Base-by-base conservation (phyloP, 306 rosid species). In the Elaeagnus macrophylla region DNA sequence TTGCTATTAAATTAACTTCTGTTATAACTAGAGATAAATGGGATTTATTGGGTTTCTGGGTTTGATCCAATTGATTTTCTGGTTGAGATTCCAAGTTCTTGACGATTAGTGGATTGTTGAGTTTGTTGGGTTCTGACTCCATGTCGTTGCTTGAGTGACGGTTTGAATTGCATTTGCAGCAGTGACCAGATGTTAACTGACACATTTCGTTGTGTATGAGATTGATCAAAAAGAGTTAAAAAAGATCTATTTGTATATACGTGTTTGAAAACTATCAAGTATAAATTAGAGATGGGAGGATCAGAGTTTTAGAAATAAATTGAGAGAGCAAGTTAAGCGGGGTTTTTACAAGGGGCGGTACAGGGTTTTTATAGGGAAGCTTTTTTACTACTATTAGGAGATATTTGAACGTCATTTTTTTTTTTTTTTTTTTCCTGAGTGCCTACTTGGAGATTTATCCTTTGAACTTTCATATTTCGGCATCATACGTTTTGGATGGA, bases 1-100 rank as follows among this genome's bases (percentile, higher is more conserved):
- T 69, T 47, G 74, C 59, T 11, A 83, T 71, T 51, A 85, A 73
- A 6, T 59, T 20, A n/a, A 69, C 61, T 67, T 89, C 97, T 19
- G 46, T 52, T 6, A 80, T 1, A 16, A 76, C 56, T 5, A 51
- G 16, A 6, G 82, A 43, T n/a, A 75, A 11, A 61, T 71, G 77
- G 57, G 72, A 54, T 64, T 64, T 64, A 42, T 57, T 37, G 13
- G 57, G 53, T 48, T 50, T 66, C 11, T 48, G 9, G 57, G 61
- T 65, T 19, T 55, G 16, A 19, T 42, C 13, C 38, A 15, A 46
- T n/a, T 39, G n/a, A 25, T 51, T 12, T 50, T 65, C 39, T 9
- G 45, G 46, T 16, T 54, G 54, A 16, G 64, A 6, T 67, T 61
- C 16, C 47, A 13, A 61, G 67, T 16, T 8, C 38, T 65, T 71